These are phyloP conservation scores for Colletotrichum spinosum DNA, from an alignment of 2,329 filamentous ascomycete genomes.

Conservation along the genomic window DNA sequence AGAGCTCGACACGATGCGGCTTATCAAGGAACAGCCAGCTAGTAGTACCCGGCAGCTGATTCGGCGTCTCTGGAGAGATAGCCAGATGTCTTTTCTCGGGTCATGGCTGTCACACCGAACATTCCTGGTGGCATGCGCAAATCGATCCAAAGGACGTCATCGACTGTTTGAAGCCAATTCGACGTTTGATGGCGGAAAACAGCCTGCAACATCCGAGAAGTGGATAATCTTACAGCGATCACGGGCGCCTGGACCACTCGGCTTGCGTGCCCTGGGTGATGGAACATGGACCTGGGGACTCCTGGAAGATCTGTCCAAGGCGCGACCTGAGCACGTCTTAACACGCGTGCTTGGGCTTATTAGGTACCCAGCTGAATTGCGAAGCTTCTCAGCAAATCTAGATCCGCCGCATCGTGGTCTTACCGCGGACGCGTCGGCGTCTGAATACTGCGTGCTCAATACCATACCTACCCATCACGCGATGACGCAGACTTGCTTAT, in stretches of 20 bases:
- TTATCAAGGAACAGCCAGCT: constrained; percentile 16
- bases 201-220: constrained; percentile 18
- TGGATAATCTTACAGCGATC: constrained; percentile 20
- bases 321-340: constrained; percentile 26
- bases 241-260: constrained; percentile 17
- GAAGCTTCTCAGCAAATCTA: neutral
- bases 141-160: constrained; percentile 27
- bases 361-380: neutral
- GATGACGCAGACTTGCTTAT: neutral
- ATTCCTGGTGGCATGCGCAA: neutral
- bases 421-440: too few species aligned
- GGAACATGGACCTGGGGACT: constrained; percentile 10
- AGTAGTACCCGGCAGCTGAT: constrained; percentile 17
- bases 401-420: neutral
- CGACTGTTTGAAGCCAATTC: neutral
- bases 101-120: constrained; percentile 21
- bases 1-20: constrained; percentile 16
- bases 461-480: too few species aligned
- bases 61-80: constrained; percentile 20
- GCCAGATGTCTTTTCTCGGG: constrained; percentile 9
- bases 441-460: too few species aligned
- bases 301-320: constrained; percentile 8
- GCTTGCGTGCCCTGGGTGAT: constrained; percentile 19
- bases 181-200: neutral
- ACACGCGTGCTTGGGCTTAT: constrained; percentile 6